Percentiles rank a stretch among this genome's conserved stretches.
Evolutionary conservation across 306 rosid species (phyloP).

Genomic region (Vigna trinervia): DNA sequence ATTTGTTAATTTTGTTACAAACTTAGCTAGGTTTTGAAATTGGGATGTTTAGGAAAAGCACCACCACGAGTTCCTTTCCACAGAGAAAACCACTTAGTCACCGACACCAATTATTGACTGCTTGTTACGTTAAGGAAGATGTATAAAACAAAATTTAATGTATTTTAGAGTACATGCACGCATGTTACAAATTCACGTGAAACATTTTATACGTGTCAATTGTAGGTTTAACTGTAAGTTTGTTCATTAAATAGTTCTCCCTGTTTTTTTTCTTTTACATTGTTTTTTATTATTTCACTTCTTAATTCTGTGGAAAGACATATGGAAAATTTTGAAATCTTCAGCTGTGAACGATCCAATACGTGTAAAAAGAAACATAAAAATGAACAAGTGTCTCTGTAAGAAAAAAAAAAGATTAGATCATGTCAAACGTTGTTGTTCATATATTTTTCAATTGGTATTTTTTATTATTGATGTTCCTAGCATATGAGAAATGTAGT

Average conservation of each 20-base stretch:
- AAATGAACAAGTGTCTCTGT: too few species aligned
- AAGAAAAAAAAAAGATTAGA: too few species aligned
- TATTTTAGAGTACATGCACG: not conserved
- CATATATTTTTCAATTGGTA: not conserved
- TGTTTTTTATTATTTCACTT: not conserved
- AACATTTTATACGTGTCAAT: not conserved
- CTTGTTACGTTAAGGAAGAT: slow-evolving; percentile 21
- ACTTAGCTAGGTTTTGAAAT: not conserved
- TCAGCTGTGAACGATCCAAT: too few species aligned
- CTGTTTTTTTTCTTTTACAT: not conserved
- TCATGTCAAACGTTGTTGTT: too few species aligned
- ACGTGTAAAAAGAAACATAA: too few species aligned
- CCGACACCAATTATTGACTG: slow-evolving; percentile 50
- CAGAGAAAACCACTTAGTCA: slow-evolving; percentile 41
- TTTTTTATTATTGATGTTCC: not conserved
- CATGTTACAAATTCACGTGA: not conserved
- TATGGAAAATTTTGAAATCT: too few species aligned
- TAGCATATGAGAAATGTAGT: not conserved
- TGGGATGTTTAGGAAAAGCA: slow-evolving; percentile 10
- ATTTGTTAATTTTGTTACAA: too few species aligned
- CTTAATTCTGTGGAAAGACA: too few species aligned
- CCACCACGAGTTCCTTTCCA: slow-evolving; percentile 30
- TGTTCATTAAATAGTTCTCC: not conserved
- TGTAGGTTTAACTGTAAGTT: not conserved
- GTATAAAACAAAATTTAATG: not conserved